A percentile compares a stretch with the other conserved stretches of the same genome.
phyloP scores from a whole-genome alignment of 495 filamentous ascomycete genomes.

The Xylaria flabelliformis region DNA sequence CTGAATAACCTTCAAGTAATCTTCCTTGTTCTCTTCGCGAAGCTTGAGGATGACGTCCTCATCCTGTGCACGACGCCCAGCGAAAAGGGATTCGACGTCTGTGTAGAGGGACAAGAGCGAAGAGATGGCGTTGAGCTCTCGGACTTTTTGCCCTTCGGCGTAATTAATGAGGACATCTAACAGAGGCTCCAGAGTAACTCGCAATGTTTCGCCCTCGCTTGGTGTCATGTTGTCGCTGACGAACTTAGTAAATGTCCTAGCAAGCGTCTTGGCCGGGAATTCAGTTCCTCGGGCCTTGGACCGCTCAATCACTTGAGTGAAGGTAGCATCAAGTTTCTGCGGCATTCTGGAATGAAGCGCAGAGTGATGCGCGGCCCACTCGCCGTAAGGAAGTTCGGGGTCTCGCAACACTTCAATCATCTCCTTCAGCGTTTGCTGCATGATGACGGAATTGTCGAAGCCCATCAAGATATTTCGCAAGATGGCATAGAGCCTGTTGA shows the following conservation, averaged over 20 bases:
- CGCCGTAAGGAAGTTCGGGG: slow-evolving; percentile 90
- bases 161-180: slow-evolving; percentile 83
- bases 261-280: slow-evolving; percentile 89
- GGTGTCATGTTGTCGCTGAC: slow-evolving; percentile 82
- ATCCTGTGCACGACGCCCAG: slow-evolving; percentile 80
- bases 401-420: slow-evolving; percentile 88
- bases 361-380: slow-evolving; percentile 94
- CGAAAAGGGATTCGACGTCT: slow-evolving; percentile 85
- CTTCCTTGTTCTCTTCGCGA: slow-evolving; percentile 94
- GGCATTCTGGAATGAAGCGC: slow-evolving; percentile 97
- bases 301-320: slow-evolving; percentile 84
- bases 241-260: slow-evolving; percentile 85
- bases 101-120: slow-evolving; percentile 79
- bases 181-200: slow-evolving; percentile 76
- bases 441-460: slow-evolving; percentile 97
- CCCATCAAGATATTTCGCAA: slow-evolving; percentile 89
- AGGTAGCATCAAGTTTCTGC: slow-evolving; percentile 80
- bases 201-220: slow-evolving; percentile 68
- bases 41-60: slow-evolving; percentile 95
- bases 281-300: slow-evolving; percentile 77
- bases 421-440: slow-evolving; percentile 86
- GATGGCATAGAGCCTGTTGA: slow-evolving; percentile 75
- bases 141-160: slow-evolving; percentile 84
- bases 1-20: slow-evolving; percentile 79
- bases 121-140: slow-evolving; percentile 86